Evolutionary conservation across 768 basidiomycete species (phyloP).

Genomic region (Rhodotorula graminis): DNA sequence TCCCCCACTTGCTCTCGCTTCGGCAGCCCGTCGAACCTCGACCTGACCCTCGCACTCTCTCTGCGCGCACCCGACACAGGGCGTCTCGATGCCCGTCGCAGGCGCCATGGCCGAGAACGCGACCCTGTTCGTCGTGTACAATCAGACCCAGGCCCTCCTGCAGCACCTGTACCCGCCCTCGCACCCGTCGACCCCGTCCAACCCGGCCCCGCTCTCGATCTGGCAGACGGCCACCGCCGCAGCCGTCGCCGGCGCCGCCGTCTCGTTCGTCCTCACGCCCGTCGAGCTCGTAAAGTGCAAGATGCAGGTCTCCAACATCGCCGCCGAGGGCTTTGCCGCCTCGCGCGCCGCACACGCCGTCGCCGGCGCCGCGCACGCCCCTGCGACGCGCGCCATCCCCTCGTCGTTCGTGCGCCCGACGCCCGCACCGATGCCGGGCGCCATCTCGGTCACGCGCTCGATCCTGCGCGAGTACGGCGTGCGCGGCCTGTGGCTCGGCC

Average conservation of each 20-base stretch:
- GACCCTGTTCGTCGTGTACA: constrained; percentile 77
- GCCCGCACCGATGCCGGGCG: constrained; percentile 55
- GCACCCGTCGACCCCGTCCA: constrained; percentile 42
- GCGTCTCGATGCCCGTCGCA: constrained; percentile 80
- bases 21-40: not conserved
- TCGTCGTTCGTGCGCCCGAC: constrained; percentile 16
- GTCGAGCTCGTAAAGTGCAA: constrained; percentile 94
- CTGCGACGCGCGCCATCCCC: not conserved
- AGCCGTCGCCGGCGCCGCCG: constrained; percentile 76
- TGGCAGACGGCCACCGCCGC: constrained; percentile 72
- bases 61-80: constrained; percentile 59
- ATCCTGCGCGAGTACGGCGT: constrained; percentile 66
- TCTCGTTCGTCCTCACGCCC: constrained; percentile 89
- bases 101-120: constrained; percentile 94
- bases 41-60: not conserved
- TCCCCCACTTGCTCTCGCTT: constrained; percentile 28
- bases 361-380: not conserved
- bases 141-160: constrained; percentile 55
- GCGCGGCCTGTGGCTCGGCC: constrained; percentile 91
- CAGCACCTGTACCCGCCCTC: constrained; percentile 43
- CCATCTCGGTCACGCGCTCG: constrained; percentile 61
- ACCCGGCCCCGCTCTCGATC: constrained; percentile 53
- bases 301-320: constrained; percentile 89
- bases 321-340: constrained; percentile 14
- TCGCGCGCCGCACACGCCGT: not conserved